Evolutionary conservation across 2,329 filamentous ascomycete genomes (phyloP).

Genomic region (Cladosporium oxysporum): DNA sequence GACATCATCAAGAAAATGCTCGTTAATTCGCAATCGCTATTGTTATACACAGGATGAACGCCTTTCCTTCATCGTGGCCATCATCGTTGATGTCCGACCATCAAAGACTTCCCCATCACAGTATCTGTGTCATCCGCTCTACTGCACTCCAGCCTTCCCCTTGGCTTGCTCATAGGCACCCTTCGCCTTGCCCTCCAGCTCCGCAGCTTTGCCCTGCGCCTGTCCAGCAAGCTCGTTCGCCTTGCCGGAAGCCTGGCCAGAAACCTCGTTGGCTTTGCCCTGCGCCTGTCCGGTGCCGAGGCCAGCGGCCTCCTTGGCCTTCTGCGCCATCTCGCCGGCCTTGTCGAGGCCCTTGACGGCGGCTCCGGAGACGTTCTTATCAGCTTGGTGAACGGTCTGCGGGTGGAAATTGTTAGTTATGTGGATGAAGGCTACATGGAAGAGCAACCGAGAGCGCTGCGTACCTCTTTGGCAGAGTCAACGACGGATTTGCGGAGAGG

Average conservation of each 20-base stretch:
- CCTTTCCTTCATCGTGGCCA: background rate
- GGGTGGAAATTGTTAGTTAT: too few relatives aligned
- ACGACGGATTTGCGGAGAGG: slow-evolving; percentile 43
- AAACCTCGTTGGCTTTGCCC: slow-evolving; percentile 43
- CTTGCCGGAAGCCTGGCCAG: slow-evolving; percentile 42
- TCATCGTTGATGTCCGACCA: background rate
- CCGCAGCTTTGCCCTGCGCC: slow-evolving; percentile 45
- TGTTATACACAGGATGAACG: background rate
- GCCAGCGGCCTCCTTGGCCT: slow-evolving; percentile 43
- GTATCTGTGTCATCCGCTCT: background rate
- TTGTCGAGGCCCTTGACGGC: slow-evolving; percentile 64
- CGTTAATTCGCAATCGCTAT: background rate
- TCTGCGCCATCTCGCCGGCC: slow-evolving; percentile 57
- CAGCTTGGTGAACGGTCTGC: slow-evolving; percentile 55
- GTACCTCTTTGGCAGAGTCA: too few relatives aligned
- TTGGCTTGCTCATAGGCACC: slow-evolving; percentile 46
- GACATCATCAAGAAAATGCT: background rate
- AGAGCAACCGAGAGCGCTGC: background rate
- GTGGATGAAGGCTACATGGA: too few relatives aligned
- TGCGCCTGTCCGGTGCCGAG: slow-evolving; percentile 40
- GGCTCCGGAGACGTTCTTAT: slow-evolving; percentile 55
- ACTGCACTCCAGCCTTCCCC: slow-evolving; percentile 38
- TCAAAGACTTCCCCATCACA: background rate
- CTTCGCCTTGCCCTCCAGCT: slow-evolving; percentile 48
- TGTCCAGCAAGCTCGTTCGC: slow-evolving; percentile 42